These are phyloP conservation scores for Komagataella populi DNA, from an alignment of 805 yeast genomes.

Conservation along the genomic window DNA sequence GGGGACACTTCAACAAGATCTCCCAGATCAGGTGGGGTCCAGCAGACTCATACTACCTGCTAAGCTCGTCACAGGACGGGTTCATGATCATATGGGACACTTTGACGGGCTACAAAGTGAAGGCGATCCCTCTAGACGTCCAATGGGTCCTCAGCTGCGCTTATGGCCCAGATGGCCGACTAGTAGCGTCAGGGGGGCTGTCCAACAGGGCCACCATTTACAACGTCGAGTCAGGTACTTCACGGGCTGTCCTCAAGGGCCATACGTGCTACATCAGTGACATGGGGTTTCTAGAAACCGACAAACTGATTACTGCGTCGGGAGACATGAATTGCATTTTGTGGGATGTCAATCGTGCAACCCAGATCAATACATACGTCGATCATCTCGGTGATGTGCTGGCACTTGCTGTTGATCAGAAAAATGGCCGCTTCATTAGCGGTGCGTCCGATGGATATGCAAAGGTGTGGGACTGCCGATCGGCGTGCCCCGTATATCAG, in stretches of 20 bases:
- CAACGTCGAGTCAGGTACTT: conserved; percentile 16
- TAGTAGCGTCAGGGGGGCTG: conserved; percentile 73
- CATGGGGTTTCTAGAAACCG: conserved; percentile 49
- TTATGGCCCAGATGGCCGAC: conserved; percentile 46
- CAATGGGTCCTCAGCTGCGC: conserved; percentile 75
- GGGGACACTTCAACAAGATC: conserved; percentile 66
- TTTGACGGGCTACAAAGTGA: conserved; percentile 51
- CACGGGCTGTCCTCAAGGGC: conserved; percentile 47
- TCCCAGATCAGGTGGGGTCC: conserved; percentile 56
- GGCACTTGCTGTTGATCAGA: conserved; percentile 22
- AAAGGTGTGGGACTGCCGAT: conserved; percentile 52
- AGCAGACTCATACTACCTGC: conserved; percentile 45
- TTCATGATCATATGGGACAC: conserved; percentile 77
- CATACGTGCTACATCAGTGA: conserved; percentile 77
- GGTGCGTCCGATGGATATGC: conserved; percentile 61
- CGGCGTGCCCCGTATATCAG: conserved; percentile 23
- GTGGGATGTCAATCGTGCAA: conserved; percentile 68
- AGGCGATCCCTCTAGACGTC: conserved; percentile 59
- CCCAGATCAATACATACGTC: conserved; percentile 34
- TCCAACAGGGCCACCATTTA: conserved; percentile 71
- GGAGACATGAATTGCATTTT: conserved; percentile 72
- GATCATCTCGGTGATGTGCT: conserved; percentile 69
- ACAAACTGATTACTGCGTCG: conserved; percentile 49
- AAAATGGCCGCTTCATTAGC: conserved; percentile 27
- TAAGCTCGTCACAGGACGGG: conserved; percentile 82